Base-by-base conservation (phyloP, 306 rosid genomes). In the Adenanthera pavonina region DNA sequence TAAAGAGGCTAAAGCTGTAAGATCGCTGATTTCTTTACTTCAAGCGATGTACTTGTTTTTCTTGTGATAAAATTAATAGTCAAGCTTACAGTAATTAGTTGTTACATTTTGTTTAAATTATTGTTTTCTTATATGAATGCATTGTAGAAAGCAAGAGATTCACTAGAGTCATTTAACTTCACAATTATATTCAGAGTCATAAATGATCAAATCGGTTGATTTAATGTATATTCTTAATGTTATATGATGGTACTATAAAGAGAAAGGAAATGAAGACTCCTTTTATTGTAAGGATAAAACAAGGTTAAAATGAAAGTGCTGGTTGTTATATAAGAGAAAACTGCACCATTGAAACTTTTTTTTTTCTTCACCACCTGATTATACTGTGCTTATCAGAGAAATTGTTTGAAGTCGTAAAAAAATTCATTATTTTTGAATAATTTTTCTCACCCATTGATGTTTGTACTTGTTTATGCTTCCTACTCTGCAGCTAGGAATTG, bases 401-500 rank as follows among this genome's bases (percentile, higher is more conserved):
- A 6, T 52, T 46, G 20, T 49, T n/a, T 60, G 40, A 40, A 8
- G 20, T 52, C 19, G 36, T 54, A 30, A 34, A 60, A 49, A 79
- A 68, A 34, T 67, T 11, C 33, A 43, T 69, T 49, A 38, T 68
- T 75, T 78, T 46, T 36, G 44, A 34, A 11, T 34, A 16, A 19
- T 68, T 38, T 56, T 25, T 43, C 48, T 70, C 71, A 51, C 49
- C 17, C 5, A 30, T n/a, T 36, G 51, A 34, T 69, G 47, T 36
- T 53, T 76, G 47, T 44, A 54, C 44, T 11, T 56, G 51, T 15
- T 61, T 60, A 4, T 40, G 12, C 62, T 52, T 82, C 69, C 59
- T 57, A 13, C 54, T 19, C 12, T 82, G 88, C 92, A 93, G 97
- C 90, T 90, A 54, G 94, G 97, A 86, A 56, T 93, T 72, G 88